Conservation (phyloP, 441 rosid species). For the Pelargonium fulgidum region DNA sequence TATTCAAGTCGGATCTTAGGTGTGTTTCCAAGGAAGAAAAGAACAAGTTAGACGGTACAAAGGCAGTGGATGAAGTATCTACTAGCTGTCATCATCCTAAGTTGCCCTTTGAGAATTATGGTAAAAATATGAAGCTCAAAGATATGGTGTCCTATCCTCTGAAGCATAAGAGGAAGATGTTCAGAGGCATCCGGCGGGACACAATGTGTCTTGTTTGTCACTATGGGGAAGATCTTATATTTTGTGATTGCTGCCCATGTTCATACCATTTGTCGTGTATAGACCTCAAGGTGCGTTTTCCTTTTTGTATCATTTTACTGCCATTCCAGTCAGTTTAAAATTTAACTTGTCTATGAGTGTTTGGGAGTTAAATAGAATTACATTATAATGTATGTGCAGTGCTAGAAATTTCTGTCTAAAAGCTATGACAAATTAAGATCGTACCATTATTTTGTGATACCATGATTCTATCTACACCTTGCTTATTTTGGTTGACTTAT, state of each 20-base stretch:
- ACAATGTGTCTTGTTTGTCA: conserved; percentile 38
- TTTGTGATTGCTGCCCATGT: conserved; percentile 30
- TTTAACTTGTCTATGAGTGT: background rate
- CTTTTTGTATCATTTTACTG: conserved; percentile 1
- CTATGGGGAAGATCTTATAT: conserved; percentile 30
- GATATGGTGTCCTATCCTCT: conserved; percentile 29
- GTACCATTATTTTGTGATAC: background rate
- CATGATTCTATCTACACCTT: background rate
- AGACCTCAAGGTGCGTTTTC: conserved; percentile 27
- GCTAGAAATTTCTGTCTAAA: background rate
- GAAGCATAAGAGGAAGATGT: conserved; percentile 31
- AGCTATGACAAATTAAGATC: background rate
- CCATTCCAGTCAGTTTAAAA: background rate
- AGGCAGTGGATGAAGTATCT: conserved; percentile 13
- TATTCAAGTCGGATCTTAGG: conserved; percentile 15
- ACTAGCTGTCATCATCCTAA: background rate
- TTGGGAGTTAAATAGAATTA: background rate
- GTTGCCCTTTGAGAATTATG: conserved; percentile 20
- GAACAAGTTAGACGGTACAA: conserved; percentile 13
- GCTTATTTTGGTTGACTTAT: background rate
- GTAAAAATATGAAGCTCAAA: conserved; percentile 23
- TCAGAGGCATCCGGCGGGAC: conserved; percentile 20
- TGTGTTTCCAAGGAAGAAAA: conserved; percentile 12
- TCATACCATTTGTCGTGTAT: conserved; percentile 36
- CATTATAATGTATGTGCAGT: background rate